Conservation (phyloP, 1,139 yeast species). For the Blastobotrys malaysiensis region DNA sequence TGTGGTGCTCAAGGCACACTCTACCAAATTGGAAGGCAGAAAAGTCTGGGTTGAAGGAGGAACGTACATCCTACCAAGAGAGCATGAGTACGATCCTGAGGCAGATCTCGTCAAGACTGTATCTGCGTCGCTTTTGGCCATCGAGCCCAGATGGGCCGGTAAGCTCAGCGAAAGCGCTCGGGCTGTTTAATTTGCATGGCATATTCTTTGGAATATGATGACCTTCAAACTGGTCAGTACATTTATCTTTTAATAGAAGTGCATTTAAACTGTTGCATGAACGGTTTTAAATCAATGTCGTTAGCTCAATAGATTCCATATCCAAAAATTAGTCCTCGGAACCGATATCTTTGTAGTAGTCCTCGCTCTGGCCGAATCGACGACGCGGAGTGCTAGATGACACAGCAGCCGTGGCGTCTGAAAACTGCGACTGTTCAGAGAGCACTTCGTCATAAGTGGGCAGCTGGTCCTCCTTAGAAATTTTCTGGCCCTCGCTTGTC, state of each 20-base stretch:
- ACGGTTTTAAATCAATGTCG: too few relatives aligned
- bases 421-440: background rate
- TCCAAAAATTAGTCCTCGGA: conserved; percentile 18
- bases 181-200: background rate
- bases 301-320: too few relatives aligned
- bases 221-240: too few relatives aligned
- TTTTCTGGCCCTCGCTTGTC: conserved; percentile 7
- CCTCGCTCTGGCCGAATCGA: conserved; percentile 22
- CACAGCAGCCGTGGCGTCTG: background rate
- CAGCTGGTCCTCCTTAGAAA: conserved; percentile 2
- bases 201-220: too few relatives aligned
- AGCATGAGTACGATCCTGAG: conserved; percentile 14
- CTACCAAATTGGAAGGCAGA: conserved; percentile 65
- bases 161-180: conserved; percentile 17
- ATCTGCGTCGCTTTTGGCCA: conserved; percentile 31
- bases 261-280: background rate
- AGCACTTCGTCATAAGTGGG: conserved; percentile 22
- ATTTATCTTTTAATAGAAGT: background rate
- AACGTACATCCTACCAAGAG: conserved; percentile 16
- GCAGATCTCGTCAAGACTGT: conserved; percentile 20
- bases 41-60: conserved; percentile 70
- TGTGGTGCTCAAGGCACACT: conserved; percentile 63
- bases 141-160: conserved; percentile 33
- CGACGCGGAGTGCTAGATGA: conserved; percentile 14
- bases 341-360: conserved; percentile 20